These are phyloP conservation scores for Trichoderma sp. DNA, from an alignment of 2,329 filamentous ascomycete species.

Conservation along the genomic window DNA sequence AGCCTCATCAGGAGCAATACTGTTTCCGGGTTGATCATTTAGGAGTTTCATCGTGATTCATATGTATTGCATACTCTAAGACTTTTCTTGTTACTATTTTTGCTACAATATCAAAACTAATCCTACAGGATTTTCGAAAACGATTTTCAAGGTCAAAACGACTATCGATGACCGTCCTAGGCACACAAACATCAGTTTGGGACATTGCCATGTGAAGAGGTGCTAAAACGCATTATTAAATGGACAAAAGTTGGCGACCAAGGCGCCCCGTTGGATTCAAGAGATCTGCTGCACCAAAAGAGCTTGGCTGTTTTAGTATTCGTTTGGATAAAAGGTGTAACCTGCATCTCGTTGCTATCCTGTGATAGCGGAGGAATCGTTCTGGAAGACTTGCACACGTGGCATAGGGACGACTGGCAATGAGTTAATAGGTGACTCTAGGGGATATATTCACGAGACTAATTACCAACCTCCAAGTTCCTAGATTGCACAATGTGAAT, in stretches of 20 bases:
- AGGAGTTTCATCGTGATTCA: not conserved
- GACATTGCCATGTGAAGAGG: slow-evolving; percentile 14
- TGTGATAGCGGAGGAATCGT: slow-evolving; percentile 12
- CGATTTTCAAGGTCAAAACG: slow-evolving; percentile 5
- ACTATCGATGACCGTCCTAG: slow-evolving; percentile 18
- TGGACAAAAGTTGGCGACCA: slow-evolving; percentile 9
- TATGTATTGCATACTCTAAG: not conserved
- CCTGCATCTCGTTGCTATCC: slow-evolving; percentile 6
- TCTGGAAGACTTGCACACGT: not conserved
- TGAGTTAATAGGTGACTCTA: not conserved
- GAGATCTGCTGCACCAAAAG: slow-evolving; percentile 19
- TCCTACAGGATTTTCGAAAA: slow-evolving; percentile 8
- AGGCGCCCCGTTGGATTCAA: slow-evolving; percentile 16
- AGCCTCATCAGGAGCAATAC: not conserved
- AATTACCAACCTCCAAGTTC: slow-evolving; percentile 41
- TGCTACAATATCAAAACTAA: slow-evolving; percentile 13
- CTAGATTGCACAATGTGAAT: slow-evolving; percentile 45
- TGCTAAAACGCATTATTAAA: slow-evolving; percentile 14
- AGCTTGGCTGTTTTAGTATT: slow-evolving; percentile 18
- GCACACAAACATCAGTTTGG: slow-evolving; percentile 21
- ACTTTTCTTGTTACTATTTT: slow-evolving; percentile 1
- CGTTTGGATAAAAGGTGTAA: slow-evolving; percentile 4
- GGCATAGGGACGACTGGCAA: not conserved
- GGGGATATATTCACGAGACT: not conserved
- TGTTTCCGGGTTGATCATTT: not conserved